Evolutionary conservation across 2,329 filamentous ascomycete species (phyloP).

Genomic region (Neoscytalidium dimidiatum): DNA sequence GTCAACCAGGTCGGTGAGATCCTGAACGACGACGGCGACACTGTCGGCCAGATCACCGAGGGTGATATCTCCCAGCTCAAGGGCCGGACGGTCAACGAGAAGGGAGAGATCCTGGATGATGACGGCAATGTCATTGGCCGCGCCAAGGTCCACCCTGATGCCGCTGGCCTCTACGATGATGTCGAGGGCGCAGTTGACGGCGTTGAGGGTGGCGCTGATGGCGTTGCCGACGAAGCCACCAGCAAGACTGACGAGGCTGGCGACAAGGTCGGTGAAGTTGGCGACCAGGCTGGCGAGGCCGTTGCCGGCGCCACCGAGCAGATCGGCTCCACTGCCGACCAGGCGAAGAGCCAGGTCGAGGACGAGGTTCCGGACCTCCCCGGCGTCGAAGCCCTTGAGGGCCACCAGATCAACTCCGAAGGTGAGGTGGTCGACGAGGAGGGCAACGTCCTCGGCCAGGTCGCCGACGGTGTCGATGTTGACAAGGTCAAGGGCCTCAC

Average conservation of each 20-base stretch:
- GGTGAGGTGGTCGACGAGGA: constrained; percentile 52
- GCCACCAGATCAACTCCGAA: constrained; percentile 52
- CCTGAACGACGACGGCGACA: constrained; percentile 54
- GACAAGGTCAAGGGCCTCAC: constrained; percentile 50
- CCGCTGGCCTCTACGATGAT: constrained; percentile 39
- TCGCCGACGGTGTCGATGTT: constrained; percentile 46
- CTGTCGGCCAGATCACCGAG: constrained; percentile 49
- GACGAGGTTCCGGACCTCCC: constrained; percentile 45
- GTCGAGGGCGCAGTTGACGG: constrained; percentile 30
- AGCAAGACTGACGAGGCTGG: neutral
- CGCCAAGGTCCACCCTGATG: constrained; percentile 52
- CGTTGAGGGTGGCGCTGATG: constrained; percentile 10
- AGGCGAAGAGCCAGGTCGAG: constrained; percentile 30
- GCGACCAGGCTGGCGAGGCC: constrained; percentile 25
- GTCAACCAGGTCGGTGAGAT: constrained; percentile 50
- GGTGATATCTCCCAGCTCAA: constrained; percentile 51
- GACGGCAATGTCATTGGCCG: constrained; percentile 56
- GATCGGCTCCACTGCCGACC: constrained; percentile 26
- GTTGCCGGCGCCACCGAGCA: constrained; percentile 28
- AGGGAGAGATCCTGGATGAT: constrained; percentile 58
- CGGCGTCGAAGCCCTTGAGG: constrained; percentile 54
- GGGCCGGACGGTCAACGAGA: constrained; percentile 52
- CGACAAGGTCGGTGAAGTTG: constrained; percentile 19
- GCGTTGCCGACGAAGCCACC: neutral
- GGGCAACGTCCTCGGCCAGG: constrained; percentile 52